Base-by-base conservation (phyloP, 73 alveolate species). In the Tetrahymena malaccensis region DNA sequence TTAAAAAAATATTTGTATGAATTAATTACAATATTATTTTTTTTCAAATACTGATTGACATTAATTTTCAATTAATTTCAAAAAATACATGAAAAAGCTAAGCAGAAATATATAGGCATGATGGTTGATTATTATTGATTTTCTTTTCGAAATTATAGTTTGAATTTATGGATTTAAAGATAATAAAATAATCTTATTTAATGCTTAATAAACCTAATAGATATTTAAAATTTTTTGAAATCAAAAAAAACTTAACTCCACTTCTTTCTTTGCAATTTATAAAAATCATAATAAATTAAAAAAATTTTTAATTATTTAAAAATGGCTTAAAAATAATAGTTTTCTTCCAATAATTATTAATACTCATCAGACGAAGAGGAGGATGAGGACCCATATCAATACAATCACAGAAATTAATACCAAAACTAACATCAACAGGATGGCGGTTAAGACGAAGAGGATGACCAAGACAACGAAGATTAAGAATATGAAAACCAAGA, bases 331-430 rank as follows among this genome's bases (percentile, higher is more conserved):
- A 70, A 70, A 22, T 70, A 70, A 70, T 70, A 70, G 40, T 70
- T 27, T 27, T 31, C 89, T 31, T 70, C 37, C 6, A 70, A 70
- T 70, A 70, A 70, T 31, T 70, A 70, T 31, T 31, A 94, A 94
- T 38, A 43, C 33, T 57, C 93, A 94, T 43, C 96, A 43, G 96
- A 55, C 9, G 96, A 31, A 50, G 56, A 94, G 44, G 96, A 50
- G 55, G 93, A 94, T 25, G 44, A 94, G 21, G 95, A 55, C 22
- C 93, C 43, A 16, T 22, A 94, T 31, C 55, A 94, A 43, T 27
- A 94, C 11, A 37, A 94, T 25, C 93, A 94, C 27, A 85, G 85
- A 94, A 35, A 94, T 35, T 19, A 94, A 2, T 33, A 94, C 15
- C 33, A 94, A 85, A 85, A 43, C 34, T n/a, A 94, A 55, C 34